Conservation (phyloP, 2,329 filamentous ascomycete species). For the Grosmannia serpens region DNA sequence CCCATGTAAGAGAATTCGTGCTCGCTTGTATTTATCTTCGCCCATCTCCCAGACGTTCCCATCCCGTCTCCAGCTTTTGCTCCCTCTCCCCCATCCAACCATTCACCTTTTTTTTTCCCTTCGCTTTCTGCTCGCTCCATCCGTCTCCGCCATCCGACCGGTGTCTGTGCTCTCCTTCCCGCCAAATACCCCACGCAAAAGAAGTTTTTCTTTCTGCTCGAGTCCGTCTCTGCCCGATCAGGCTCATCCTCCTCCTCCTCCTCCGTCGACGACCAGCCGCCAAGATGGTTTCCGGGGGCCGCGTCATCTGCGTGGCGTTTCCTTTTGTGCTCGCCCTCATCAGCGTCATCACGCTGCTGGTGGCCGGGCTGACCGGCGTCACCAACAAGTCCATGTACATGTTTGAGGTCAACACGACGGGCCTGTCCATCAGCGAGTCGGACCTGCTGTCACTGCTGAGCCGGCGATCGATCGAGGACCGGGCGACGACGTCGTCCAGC, state of each 20-base stretch:
- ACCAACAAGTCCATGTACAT: constrained; percentile 44
- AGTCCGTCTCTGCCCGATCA: not conserved
- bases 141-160: not conserved
- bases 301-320: constrained; percentile 76
- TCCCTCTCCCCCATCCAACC: not conserved
- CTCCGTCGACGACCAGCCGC: not conserved
- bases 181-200: too few species aligned
- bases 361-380: constrained; percentile 44
- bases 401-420: constrained; percentile 49
- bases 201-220: not conserved
- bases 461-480: not conserved
- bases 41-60: not conserved
- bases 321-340: constrained; percentile 73
- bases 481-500: constrained; percentile 10
- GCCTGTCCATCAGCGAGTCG: constrained; percentile 36
- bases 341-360: constrained; percentile 58
- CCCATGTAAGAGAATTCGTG: too few species aligned
- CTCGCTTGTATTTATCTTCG: not conserved
- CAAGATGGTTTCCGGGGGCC: constrained; percentile 40
- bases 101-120: not conserved
- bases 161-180: not conserved
- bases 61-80: not conserved
- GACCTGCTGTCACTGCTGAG: constrained; percentile 1
- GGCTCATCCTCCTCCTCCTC: not conserved
- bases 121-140: not conserved